Percentiles rank a stretch among this genome's conserved stretches.
Evolutionary conservation across 2,329 filamentous ascomycete species (phyloP).

Genomic region (Claviceps monticola): DNA sequence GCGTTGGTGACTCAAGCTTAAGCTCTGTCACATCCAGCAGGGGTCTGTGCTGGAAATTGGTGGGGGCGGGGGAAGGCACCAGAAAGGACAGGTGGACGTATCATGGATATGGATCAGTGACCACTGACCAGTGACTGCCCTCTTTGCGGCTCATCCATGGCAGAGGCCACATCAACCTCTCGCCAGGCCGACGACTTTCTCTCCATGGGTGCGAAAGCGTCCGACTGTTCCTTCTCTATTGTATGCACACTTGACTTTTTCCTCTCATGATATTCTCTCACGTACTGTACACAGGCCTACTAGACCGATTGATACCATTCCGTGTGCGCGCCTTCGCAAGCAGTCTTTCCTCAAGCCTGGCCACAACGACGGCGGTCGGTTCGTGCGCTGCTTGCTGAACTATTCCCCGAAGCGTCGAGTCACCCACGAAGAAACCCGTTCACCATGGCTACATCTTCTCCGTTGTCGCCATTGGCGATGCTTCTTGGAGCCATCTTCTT

Average conservation of each 20-base stretch:
- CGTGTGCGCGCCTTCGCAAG: not conserved
- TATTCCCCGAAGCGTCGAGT: conserved; percentile 1
- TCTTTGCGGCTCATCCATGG: not conserved
- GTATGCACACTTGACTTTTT: conserved; percentile 1
- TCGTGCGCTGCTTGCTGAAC: not conserved
- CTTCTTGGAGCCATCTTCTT: conserved; percentile 25
- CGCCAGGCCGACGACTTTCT: not conserved
- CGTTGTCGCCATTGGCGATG: conserved; percentile 23
- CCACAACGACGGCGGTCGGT: not conserved
- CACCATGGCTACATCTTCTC: conserved; percentile 19
- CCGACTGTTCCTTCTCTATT: not conserved
- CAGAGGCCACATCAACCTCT: conserved; percentile 23
- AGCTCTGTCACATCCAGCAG: conserved; percentile 4
- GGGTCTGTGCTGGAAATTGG: not conserved
- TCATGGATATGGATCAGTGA: not conserved
- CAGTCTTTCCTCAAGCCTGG: not conserved
- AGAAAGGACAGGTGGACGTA: conserved; percentile 7
- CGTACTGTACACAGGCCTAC: not conserved
- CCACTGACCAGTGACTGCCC: too few species aligned
- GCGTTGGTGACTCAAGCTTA: not conserved
- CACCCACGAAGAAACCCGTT: not conserved
- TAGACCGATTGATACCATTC: not conserved
- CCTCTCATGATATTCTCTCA: not conserved
- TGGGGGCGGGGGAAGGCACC: not conserved
- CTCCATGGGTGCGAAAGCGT: not conserved